These are phyloP conservation scores for Candida orba DNA, from an alignment of 805 yeast species.

Conservation along the genomic window DNA sequence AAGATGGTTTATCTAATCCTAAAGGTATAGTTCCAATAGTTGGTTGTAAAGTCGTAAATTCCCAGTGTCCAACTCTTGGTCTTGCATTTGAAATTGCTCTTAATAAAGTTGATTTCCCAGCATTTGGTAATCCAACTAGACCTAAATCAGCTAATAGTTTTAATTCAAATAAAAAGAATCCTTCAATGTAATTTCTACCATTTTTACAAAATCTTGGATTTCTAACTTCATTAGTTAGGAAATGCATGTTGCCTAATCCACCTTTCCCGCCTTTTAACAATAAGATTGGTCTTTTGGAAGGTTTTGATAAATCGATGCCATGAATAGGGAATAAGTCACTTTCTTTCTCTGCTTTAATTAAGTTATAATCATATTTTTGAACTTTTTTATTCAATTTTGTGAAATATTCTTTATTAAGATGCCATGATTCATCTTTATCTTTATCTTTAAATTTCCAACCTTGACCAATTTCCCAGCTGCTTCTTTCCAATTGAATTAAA, in stretches of 20 bases:
- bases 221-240: slow-evolving; percentile 72
- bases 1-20: slow-evolving; percentile 53
- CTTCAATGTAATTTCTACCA: slow-evolving; percentile 67
- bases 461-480: slow-evolving; percentile 56
- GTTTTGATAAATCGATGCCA: slow-evolving; percentile 69
- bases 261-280: slow-evolving; percentile 84
- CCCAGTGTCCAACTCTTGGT: slow-evolving; percentile 95
- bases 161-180: slow-evolving; percentile 70
- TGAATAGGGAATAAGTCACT: slow-evolving; percentile 68
- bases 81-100: slow-evolving; percentile 83
- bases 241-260: slow-evolving; percentile 96
- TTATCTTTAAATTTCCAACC: slow-evolving; percentile 89
- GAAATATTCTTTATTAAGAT: slow-evolving; percentile 60
- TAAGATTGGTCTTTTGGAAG: slow-evolving; percentile 59
- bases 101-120: slow-evolving; percentile 88
- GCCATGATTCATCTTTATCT: slow-evolving; percentile 53
- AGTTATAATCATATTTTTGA: slow-evolving; percentile 51
- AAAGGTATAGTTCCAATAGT: slow-evolving; percentile 79
- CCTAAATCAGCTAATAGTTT: slow-evolving; percentile 91
- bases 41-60: slow-evolving; percentile 89
- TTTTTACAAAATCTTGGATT: slow-evolving; percentile 83
- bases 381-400: slow-evolving; percentile 56
- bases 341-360: slow-evolving; percentile 47
- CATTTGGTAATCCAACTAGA: slow-evolving; percentile 91
- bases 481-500: slow-evolving; percentile 55